Base-by-base conservation (phyloP, 1,284 basidiomycete species). In the Trichosporon coremiiforme region DNA sequence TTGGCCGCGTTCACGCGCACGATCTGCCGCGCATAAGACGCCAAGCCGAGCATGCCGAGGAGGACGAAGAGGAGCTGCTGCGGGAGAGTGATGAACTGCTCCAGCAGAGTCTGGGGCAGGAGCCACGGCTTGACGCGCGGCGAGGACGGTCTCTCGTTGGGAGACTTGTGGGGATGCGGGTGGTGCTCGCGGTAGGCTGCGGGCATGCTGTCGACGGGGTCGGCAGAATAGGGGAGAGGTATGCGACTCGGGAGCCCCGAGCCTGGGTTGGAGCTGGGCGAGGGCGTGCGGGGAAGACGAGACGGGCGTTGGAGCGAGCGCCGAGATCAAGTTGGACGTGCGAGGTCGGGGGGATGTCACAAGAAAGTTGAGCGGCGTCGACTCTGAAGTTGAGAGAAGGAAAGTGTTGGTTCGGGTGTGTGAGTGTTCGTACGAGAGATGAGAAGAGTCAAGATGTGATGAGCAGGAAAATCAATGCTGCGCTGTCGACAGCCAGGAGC, bases 1-100 rank as follows among this genome's bases (percentile, higher is more conserved):
- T 65, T 67, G 0, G 60, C 31, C 0, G 81, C 78, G 22, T 71
- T 50, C 12, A 82, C 75, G 7, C 75, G 73, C 15, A 83, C 77
- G 67, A 83, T 79, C 67, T 82, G 79, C 25, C 80, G 75, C 33
- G 78, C 71, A 50, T 75, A 81, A 15, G 74, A 70, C 4, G 79
- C 80, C 33, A 83, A 66, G 7, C 80, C 79, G 29, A 81, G 31
- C 50, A 78, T 71, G 29, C 79, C 79, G 4, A 76, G 62, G 12
- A 81, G 33, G 15, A 75, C 74, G 67, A 79, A 80, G 20, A 76
- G 64, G 45, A 77, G 22, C 55, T 77, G 74, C 0, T 29, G n/a
- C 17, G 78, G 76, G 41, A 78, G 64, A 17, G 73, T 25, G 25
- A 76, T 50, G 35, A 72, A 15, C 13, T 41, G 60, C 33, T 33